Percentiles rank a stretch among this genome's conserved stretches.
These are phyloP conservation scores for Melanogaster broomeanus DNA, from an alignment of 768 basidiomycete genomes.

Conservation along the genomic window DNA sequence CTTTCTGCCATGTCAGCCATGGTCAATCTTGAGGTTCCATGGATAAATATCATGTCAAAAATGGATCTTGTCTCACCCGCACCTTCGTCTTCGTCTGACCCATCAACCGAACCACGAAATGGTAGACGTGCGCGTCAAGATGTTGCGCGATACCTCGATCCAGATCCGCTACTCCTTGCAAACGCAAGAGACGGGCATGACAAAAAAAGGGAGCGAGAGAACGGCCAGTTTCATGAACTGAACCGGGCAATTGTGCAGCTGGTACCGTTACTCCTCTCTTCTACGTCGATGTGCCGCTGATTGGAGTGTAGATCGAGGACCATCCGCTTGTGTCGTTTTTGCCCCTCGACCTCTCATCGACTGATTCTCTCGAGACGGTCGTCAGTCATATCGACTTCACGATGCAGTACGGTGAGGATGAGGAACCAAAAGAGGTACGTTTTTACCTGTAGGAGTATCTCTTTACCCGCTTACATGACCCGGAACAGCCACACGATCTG, in stretches of 20 bases:
- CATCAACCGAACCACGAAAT: constrained; percentile 60
- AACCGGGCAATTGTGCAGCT: constrained; percentile 95
- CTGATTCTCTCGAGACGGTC: constrained; percentile 87
- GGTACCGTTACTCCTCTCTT: constrained; percentile 46
- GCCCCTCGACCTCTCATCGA: constrained; percentile 86
- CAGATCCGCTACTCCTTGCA: constrained; percentile 86
- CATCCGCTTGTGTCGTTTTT: constrained; percentile 97
- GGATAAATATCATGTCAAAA: constrained; percentile 98
- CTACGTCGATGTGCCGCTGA: neutral
- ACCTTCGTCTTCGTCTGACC: constrained; percentile 23
- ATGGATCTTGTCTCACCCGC: constrained; percentile 87
- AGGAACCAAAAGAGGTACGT: constrained; percentile 91
- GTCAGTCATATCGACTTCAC: constrained; percentile 97
- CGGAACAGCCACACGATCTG: constrained; percentile 78
- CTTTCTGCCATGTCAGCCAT: constrained; percentile 98
- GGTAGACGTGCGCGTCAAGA: constrained; percentile 74
- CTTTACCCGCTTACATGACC: constrained; percentile 12
- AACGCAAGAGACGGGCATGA: constrained; percentile 52
- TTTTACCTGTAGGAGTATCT: neutral
- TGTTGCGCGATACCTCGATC: constrained; percentile 93
- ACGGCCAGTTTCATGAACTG: constrained; percentile 88
- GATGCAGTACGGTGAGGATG: constrained; percentile 98
- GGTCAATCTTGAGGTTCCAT: constrained; percentile 96
- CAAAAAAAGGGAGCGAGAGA: constrained; percentile 46
- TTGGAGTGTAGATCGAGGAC: constrained; percentile 80